Evolutionary conservation across 2,329 filamentous ascomycete genomes (phyloP).

Genomic region (Trichoderma oligosporum): DNA sequence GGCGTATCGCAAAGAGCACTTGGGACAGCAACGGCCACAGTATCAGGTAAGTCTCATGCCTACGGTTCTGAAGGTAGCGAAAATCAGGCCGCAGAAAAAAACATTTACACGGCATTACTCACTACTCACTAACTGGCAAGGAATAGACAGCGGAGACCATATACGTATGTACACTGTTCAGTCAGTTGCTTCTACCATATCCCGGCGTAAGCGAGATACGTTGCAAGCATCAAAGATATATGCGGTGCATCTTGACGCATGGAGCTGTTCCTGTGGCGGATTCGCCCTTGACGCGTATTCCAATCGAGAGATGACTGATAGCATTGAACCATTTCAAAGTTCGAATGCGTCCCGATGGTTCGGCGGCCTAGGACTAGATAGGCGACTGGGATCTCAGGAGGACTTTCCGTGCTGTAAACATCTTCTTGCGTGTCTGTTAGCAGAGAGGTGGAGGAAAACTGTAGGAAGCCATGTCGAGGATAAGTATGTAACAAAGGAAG

Average conservation of each 20-base stretch:
- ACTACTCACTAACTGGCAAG: neutral
- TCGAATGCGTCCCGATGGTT: constrained; percentile 32
- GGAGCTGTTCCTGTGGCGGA: constrained; percentile 87
- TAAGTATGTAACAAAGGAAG: constrained; percentile 54
- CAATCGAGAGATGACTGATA: neutral
- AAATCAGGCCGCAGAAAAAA: neutral
- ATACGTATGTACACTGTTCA: constrained; percentile 58
- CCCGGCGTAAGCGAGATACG: constrained; percentile 25
- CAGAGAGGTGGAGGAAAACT: constrained; percentile 57
- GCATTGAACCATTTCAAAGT: neutral
- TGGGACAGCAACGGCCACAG: neutral
- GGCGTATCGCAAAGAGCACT: neutral
- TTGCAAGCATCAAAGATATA: constrained; percentile 44
- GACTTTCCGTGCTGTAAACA: constrained; percentile 75
- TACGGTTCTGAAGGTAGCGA: neutral
- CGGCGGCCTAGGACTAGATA: constrained; percentile 48
- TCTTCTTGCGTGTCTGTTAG: constrained; percentile 76
- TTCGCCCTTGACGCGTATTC: constrained; percentile 72
- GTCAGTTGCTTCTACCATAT: constrained; percentile 46
- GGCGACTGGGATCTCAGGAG: constrained; percentile 26
- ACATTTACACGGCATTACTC: no score
- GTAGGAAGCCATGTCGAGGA: constrained; percentile 57
- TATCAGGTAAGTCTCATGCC: neutral
- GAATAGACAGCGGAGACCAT: neutral
- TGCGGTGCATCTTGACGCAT: constrained; percentile 67